These are phyloP conservation scores for Musa acuminata DNA, from an alignment of 176 grass and related monocot genomes.

Conservation along the genomic window DNA sequence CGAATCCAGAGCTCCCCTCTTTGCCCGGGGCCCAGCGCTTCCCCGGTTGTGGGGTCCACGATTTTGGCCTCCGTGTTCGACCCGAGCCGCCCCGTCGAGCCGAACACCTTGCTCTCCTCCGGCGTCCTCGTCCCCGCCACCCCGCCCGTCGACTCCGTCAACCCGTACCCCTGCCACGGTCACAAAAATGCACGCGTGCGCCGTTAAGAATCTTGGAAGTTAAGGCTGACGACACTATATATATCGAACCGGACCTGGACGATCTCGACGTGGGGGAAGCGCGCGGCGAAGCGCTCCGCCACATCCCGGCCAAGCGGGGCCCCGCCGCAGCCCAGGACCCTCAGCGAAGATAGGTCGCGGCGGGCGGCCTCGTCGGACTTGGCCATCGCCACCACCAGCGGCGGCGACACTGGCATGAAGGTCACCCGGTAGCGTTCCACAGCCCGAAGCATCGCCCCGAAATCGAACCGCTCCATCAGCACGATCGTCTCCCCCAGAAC, in stretches of 20 bases:
- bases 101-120: constrained; percentile 49
- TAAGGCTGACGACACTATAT: too few species aligned
- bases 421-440: constrained; percentile 37
- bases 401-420: constrained; percentile 39
- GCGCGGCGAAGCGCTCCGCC: constrained; percentile 26
- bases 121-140: constrained; percentile 30
- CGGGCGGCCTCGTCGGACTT: not conserved
- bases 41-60: constrained; percentile 56
- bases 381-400: constrained; percentile 38
- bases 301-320: constrained; percentile 24
- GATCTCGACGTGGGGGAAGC: constrained; percentile 37
- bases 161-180: constrained; percentile 55
- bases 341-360: constrained; percentile 16
- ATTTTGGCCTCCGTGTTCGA: constrained; percentile 65
- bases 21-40: constrained; percentile 47
- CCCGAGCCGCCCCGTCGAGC: constrained; percentile 52
- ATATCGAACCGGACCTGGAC: constrained; percentile 11
- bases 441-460: constrained; percentile 22
- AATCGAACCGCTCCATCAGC: constrained; percentile 17
- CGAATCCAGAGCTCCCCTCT: constrained; percentile 48
- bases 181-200: not conserved
- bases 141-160: constrained; percentile 47
- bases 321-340: constrained; percentile 38
- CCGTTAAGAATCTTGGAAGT: not conserved
- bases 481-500: constrained; percentile 39